Percentiles rank a stretch among this genome's conserved stretches.
Conservation (phyloP, 2,329 filamentous ascomycete genomes). For the Colletotrichum sp. region DNA sequence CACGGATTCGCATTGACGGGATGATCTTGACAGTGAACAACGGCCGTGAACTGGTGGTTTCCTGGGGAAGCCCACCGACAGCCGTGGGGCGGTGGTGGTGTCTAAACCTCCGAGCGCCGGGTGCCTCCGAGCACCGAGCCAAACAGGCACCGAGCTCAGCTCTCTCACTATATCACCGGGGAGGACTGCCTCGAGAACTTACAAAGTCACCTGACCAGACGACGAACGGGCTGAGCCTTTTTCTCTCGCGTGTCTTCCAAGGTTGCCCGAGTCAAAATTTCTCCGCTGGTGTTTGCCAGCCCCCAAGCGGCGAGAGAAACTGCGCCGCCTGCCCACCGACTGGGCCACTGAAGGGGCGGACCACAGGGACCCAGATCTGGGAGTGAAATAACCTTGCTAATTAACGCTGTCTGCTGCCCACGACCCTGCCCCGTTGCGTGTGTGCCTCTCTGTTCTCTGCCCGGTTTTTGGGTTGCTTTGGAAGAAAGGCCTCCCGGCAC, state of each 20-base stretch:
- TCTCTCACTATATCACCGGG: neutral
- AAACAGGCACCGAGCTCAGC: neutral
- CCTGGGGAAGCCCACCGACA: neutral
- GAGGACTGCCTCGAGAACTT: neutral
- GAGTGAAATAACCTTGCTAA: neutral
- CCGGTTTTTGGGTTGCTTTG: neutral
- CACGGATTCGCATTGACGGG: neutral
- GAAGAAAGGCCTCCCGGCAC: neutral
- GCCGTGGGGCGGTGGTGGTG: neutral
- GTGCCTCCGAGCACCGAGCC: neutral
- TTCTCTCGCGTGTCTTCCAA: neutral
- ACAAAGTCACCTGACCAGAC: neutral
- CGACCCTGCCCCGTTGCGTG: neutral
- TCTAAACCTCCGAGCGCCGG: neutral
- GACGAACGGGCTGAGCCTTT: neutral
- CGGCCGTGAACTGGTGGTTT: neutral
- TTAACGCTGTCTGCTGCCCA: neutral
- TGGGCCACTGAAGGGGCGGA: neutral
- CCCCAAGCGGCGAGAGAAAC: neutral
- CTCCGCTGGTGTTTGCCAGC: neutral
- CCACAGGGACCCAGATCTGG: neutral
- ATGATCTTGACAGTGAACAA: neutral
- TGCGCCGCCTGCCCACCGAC: neutral
- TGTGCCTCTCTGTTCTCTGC: neutral
- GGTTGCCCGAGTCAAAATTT: neutral